Evolutionary conservation across 306 rosid species (phyloP), one percentile per base, ranked within the genome.

Genomic region (Lagenaria siceraria): DNA sequence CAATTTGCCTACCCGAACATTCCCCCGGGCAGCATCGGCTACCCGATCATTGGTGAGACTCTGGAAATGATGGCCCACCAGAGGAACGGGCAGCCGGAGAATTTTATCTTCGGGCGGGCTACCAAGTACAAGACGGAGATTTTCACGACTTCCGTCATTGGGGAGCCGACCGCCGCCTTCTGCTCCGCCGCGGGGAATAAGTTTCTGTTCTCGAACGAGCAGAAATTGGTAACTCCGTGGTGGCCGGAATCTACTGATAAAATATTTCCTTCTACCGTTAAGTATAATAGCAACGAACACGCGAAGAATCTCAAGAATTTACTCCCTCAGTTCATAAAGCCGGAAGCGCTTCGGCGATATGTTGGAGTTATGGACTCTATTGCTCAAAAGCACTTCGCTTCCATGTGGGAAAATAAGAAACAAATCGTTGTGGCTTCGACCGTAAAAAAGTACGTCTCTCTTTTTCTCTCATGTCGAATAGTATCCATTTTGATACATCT

Each of bases 181-280:
- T 55, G 78, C 13, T 17, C 33, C 31, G 17, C 56, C 1, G 42
- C 69, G 1, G 36, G 53, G 3, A 76, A 76, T 24, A 76, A 76
- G 56, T 29, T 76, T 17, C 59, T 76, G 10, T 76, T 38, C 42
- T 76, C 78, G 13, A 76, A 76, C 19, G 58, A 76, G 52, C 46
- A 42, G 54, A 76, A 59, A 36, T 54, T 40, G 2, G 79, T 76
- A 14, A 60, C 68, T 3, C 56, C 42, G n/a, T 76, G 79, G 79
- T 76, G 79, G 79, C 79, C 79, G 11, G 17, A 27, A 12, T 76
- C 79, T 24, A 54, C 62, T 14, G 25, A 76, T 54, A 76, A 76
- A 17, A 36, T 76, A 10, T 76, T 76, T 35, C 79, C 79, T 15
- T 76, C 79, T n/a, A 33, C 79, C 19, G 9, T 40, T 22, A 65